These are phyloP conservation scores for Aspergillus awamori DNA, from an alignment of 2,329 filamentous ascomycete genomes.

Conservation along the genomic window DNA sequence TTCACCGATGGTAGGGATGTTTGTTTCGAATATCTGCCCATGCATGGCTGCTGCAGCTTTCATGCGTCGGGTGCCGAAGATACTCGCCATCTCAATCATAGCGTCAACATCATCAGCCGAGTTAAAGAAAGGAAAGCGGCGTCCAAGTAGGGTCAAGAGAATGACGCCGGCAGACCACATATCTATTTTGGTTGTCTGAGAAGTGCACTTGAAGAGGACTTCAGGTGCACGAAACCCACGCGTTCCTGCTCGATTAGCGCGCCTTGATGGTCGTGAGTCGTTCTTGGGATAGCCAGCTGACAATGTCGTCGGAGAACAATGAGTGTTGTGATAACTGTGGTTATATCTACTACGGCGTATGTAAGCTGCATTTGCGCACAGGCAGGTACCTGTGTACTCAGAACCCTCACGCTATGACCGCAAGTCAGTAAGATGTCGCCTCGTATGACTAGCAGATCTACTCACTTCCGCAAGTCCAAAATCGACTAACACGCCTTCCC, in stretches of 20 bases:
- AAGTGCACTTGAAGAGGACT: constrained; percentile 94
- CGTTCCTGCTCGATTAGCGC: constrained; percentile 92
- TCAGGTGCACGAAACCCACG: constrained; percentile 95
- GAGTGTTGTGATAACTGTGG: constrained; percentile 63
- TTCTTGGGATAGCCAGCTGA: constrained; percentile 80
- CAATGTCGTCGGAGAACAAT: constrained; percentile 41
- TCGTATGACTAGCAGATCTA: neutral
- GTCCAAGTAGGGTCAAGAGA: constrained; percentile 87
- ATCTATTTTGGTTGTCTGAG: constrained; percentile 91
- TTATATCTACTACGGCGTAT: constrained; percentile 62
- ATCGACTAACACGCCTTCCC: constrained; percentile 91
- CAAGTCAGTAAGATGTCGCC: constrained; percentile 5
- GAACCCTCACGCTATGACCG: constrained; percentile 58
- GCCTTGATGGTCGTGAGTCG: constrained; percentile 81
- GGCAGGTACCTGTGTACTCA: constrained; percentile 58
- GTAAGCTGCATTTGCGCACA: constrained; percentile 70
- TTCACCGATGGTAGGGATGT: constrained; percentile 84
- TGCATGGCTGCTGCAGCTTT: constrained; percentile 78
- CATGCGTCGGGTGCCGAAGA: constrained; percentile 87
- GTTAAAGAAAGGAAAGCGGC: constrained; percentile 97
- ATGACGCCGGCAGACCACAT: constrained; percentile 99
- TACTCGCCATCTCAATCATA: constrained; percentile 94
- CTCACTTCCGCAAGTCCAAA: constrained; percentile 87
- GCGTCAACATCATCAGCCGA: constrained; percentile 97
- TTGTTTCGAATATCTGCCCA: constrained; percentile 89